phyloP scores from a whole-genome alignment of 1,284 basidiomycete species.

The Cerioporus squamosus region DNA sequence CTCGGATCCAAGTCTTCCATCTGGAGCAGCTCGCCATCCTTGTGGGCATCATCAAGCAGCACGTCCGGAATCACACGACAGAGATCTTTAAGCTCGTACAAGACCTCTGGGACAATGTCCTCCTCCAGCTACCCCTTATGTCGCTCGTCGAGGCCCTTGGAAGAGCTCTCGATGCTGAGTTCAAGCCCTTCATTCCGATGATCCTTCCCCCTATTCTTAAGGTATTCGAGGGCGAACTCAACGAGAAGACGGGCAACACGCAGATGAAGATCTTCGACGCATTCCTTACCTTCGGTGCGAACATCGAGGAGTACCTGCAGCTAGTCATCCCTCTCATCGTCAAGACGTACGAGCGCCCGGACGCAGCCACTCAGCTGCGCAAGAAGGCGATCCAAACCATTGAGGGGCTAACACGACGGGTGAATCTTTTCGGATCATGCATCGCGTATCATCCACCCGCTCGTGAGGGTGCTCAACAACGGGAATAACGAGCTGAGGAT shows the following conservation, averaged over 20 bases:
- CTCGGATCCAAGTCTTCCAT: slow-evolving; percentile 91
- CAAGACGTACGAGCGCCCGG: slow-evolving; percentile 86
- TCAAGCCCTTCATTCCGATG: slow-evolving; percentile 96
- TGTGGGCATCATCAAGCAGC: slow-evolving; percentile 97
- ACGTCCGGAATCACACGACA: slow-evolving; percentile 90
- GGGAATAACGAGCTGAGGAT: slow-evolving; percentile 83
- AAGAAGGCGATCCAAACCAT: slow-evolving; percentile 93
- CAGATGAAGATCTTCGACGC: slow-evolving; percentile 95
- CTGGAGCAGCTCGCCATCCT: slow-evolving; percentile 96
- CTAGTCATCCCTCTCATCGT: slow-evolving; percentile 96
- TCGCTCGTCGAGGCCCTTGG: slow-evolving; percentile 95
- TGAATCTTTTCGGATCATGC: slow-evolving; percentile 99
- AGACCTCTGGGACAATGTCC: slow-evolving; percentile 88
- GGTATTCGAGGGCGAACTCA: slow-evolving; percentile 88
- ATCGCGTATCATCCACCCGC: slow-evolving; percentile 95
- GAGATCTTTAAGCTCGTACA: slow-evolving; percentile 84
- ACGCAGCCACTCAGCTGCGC: slow-evolving; percentile 77
- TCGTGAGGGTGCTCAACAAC: slow-evolving; percentile 87
- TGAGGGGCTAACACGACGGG: slow-evolving; percentile 88
- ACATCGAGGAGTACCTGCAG: slow-evolving; percentile 98
- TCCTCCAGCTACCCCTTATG: slow-evolving; percentile 92
- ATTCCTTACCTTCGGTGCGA: slow-evolving; percentile 93
- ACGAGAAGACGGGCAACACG: slow-evolving; percentile 77
- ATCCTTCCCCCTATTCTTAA: slow-evolving; percentile 91
- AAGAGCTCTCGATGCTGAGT: slow-evolving; percentile 95